A percentile compares a stretch with the other conserved stretches of the same genome.
These are phyloP conservation scores for Globisporangium irregulare DNA, from an alignment of 352 stramenopile genomes.

Conservation along the genomic window DNA sequence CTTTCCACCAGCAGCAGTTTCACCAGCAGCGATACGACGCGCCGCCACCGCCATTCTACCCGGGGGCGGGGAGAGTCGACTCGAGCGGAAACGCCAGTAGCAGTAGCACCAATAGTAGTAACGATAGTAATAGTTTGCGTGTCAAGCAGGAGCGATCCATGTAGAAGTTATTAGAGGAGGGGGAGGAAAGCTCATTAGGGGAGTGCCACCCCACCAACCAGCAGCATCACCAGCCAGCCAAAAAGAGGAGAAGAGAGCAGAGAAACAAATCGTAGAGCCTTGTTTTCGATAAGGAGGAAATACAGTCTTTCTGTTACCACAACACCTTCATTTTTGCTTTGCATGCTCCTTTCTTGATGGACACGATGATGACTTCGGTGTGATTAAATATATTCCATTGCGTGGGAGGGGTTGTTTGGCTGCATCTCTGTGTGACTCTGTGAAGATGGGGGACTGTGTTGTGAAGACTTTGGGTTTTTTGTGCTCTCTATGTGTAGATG, in stretches of 20 bases:
- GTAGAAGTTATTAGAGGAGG: constrained; percentile 18
- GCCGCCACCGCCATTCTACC: not conserved
- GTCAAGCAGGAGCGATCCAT: constrained; percentile 15
- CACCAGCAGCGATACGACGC: constrained; percentile 23
- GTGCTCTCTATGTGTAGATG: constrained; percentile 68
- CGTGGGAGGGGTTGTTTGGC: not conserved
- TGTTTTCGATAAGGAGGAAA: not conserved
- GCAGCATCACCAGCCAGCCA: not conserved
- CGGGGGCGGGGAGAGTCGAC: not conserved
- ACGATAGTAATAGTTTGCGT: constrained; percentile 18
- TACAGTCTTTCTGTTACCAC: not conserved
- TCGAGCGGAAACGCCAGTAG: not conserved
- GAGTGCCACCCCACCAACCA: not conserved
- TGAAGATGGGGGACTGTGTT: not conserved
- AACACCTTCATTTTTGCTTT: not conserved
- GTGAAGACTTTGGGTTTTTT: not conserved
- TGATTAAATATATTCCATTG: not conserved
- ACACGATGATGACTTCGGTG: not conserved
- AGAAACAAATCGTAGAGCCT: not conserved
- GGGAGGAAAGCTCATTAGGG: not conserved
- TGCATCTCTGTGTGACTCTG: not conserved
- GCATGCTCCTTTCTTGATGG: too few relatives aligned
- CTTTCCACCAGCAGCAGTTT: constrained; percentile 17
- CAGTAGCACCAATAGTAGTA: constrained; percentile 13
- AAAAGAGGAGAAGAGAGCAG: constrained; percentile 1